Base-by-base conservation (phyloP, 2,329 filamentous ascomycete genomes). In the Geosmithia putterillii region DNA sequence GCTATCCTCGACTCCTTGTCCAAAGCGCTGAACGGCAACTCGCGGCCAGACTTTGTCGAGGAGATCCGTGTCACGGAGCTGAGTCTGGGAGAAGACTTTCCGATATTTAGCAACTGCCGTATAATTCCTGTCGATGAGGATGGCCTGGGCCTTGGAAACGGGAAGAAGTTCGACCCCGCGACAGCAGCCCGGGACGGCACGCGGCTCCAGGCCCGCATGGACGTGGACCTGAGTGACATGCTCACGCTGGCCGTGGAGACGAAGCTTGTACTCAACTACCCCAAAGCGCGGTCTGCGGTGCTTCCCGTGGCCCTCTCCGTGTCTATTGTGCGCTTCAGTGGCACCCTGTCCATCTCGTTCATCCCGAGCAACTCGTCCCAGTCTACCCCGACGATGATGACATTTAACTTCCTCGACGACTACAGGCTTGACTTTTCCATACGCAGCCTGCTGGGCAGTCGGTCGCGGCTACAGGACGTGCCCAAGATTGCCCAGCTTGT, bases 41-140 rank as follows among this genome's bases (percentile, higher is more conserved):
- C 80, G 38, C 83, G 92, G 44, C 92, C 92, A 1, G 85, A 89
- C 50, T 98, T 94, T 60, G 71, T 98, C 25, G 90, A 94, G 58
- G 85, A 92, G 57, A 96, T 98, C 48, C 82, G 81, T 21, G 86
- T 98, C 43, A 95, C 89, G 2, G 90, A 98, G 63, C 79, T 98
- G 47, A 94, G 83, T 42, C 70, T 98, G 4, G 92, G 92, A 23
- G 92, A 98, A 54, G 92, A 98, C 54, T 98, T 96, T 50, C 92
- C 92, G 22, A 98, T 98, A 43, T 94, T 98, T 62, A 95, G 89
- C 67, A 98, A 98, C 61, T 96, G 92, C 57, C 80, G 92, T 46
- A 84, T 98, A 44, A 95, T 95, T 47, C 87, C 89, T 2, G 86
- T 95, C 0, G 82, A 86, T 53, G 85, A 90, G 52, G 83, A 89